phyloP scores from a whole-genome alignment of 225 moss, liverwort and hornwort genomes.

The Physcomitrium patens region DNA sequence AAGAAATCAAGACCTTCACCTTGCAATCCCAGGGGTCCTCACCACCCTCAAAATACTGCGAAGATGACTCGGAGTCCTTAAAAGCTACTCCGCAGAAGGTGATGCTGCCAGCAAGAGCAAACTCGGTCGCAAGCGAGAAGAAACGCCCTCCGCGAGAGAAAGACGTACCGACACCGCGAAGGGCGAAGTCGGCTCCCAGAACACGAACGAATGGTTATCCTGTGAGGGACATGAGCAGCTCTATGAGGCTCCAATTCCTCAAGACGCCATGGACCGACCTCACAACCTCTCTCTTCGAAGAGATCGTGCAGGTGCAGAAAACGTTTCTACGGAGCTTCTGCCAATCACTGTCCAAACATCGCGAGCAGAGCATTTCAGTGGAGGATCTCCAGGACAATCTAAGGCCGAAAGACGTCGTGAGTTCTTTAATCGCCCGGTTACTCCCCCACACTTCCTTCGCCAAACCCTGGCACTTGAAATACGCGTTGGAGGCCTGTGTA shows the following conservation, averaged over 20 bases:
- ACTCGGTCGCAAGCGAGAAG: constrained; percentile 45
- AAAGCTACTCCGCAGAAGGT: constrained; percentile 21
- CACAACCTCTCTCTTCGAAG: constrained; percentile 48
- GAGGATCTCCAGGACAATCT: background rate
- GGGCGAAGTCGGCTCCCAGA: constrained; percentile 54
- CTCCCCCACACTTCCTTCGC: constrained; percentile 54
- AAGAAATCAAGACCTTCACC: constrained; percentile 59
- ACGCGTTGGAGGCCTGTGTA: constrained; percentile 61
- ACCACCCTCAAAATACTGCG: constrained; percentile 12
- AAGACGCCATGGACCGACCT: constrained; percentile 50
- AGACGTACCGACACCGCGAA: constrained; percentile 29
- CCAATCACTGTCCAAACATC: constrained; percentile 50
- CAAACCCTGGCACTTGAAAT: constrained; percentile 63
- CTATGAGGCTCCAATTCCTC: constrained; percentile 40
- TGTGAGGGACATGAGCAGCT: constrained; percentile 35
- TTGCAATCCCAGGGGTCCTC: constrained; percentile 34
- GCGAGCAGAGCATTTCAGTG: constrained; percentile 31
- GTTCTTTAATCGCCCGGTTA: constrained; percentile 42
- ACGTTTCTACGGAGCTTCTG: constrained; percentile 58
- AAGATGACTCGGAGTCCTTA: background rate
- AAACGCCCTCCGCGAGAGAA: constrained; percentile 20
- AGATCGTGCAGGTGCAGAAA: constrained; percentile 61
- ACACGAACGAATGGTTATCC: constrained; percentile 22
- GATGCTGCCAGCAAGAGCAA: background rate
- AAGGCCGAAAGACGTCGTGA: constrained; percentile 25